These are phyloP conservation scores for Globisporangium iwayamae DNA, from an alignment of 352 stramenopile species.

Conservation along the genomic window DNA sequence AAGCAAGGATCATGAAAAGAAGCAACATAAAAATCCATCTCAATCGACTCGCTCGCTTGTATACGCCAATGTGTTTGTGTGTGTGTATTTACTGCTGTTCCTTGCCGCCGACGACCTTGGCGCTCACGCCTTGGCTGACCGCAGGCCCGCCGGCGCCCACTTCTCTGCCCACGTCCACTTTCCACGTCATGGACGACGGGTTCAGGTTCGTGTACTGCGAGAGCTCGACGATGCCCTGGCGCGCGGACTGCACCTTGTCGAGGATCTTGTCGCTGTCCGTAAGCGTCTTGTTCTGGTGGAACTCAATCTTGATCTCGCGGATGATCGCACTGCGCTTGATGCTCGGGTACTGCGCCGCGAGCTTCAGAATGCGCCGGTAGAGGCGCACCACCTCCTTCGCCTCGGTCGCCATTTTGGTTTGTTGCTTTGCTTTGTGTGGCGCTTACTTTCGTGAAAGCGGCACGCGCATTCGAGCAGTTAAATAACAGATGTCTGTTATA, in stretches of 20 bases:
- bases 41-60: background rate
- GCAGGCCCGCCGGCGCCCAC: constrained; percentile 22
- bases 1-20: background rate
- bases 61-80: background rate
- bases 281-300: constrained; percentile 72
- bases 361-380: constrained; percentile 81
- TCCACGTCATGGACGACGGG: constrained; percentile 52
- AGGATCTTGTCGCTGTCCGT: constrained; percentile 56
- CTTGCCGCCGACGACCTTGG: constrained; percentile 44
- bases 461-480: too few species aligned
- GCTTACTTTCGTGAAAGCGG: background rate
- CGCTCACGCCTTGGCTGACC: constrained; percentile 20
- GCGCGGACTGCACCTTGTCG: constrained; percentile 64
- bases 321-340: constrained; percentile 81
- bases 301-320: constrained; percentile 81
- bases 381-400: constrained; percentile 63
- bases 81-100: constrained; percentile 3
- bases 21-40: background rate
- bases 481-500: background rate
- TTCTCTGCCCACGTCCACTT: constrained; percentile 67
- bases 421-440: constrained; percentile 14
- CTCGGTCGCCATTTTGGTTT: constrained; percentile 17
- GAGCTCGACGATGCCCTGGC: constrained; percentile 71
- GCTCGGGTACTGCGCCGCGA: constrained; percentile 80
- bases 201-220: constrained; percentile 74